Evolutionary conservation across 257 asterid genomes (phyloP).

Genomic region (Apocynum venetum): DNA sequence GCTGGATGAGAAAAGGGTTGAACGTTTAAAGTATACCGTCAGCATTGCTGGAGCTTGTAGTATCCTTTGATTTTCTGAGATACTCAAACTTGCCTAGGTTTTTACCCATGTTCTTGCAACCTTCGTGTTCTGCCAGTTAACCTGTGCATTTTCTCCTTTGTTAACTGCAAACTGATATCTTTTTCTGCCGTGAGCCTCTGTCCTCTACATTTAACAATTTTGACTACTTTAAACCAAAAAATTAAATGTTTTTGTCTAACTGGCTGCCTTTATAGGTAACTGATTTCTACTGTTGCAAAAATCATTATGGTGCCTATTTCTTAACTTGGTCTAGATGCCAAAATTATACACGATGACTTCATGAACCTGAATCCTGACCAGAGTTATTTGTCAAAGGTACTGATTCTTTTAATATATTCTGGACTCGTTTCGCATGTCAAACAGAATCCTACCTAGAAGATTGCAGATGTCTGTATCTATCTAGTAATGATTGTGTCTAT

Average conservation of each 20-base stretch:
- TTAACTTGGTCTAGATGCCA: slow-evolving; percentile 69
- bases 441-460: not conserved
- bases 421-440: not conserved
- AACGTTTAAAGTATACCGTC: slow-evolving; percentile 55
- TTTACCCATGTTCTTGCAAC: not conserved
- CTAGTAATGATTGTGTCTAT: not conserved
- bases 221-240: not conserved
- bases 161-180: not conserved
- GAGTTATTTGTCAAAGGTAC: slow-evolving; percentile 69
- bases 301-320: slow-evolving; percentile 15
- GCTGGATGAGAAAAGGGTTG: slow-evolving; percentile 67
- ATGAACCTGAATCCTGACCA: slow-evolving; percentile 59
- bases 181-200: not conserved
- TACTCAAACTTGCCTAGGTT: not conserved
- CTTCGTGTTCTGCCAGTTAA: not conserved
- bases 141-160: not conserved
- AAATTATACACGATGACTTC: slow-evolving; percentile 73
- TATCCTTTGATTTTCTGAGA: slow-evolving; percentile 48
- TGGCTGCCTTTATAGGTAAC: slow-evolving; percentile 1
- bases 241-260: not conserved
- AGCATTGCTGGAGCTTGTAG: slow-evolving; percentile 75
- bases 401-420: not conserved
- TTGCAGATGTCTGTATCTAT: not conserved
- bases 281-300: not conserved
- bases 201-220: not conserved